These are phyloP conservation scores for Corymbia maculata DNA, from an alignment of 345 rosid genomes.

Conservation along the genomic window DNA sequence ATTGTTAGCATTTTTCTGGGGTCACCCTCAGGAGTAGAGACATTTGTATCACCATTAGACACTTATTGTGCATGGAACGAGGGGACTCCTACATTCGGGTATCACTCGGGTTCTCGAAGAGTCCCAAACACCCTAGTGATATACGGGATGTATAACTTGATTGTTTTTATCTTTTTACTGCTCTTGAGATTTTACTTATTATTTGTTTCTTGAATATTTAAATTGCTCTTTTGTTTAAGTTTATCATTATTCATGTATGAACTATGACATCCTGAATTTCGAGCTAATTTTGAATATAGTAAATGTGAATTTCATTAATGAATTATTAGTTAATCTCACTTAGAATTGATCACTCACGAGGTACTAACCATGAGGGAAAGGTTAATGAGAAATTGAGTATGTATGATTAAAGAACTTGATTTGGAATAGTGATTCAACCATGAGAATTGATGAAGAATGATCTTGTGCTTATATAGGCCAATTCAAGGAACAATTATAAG, in stretches of 20 bases:
- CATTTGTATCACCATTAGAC: accelerated
- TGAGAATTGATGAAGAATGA: too few species aligned
- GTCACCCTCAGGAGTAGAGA: not conserved
- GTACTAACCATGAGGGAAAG: too few species aligned
- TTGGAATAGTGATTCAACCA: too few species aligned
- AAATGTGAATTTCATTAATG: too few species aligned
- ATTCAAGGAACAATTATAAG: too few species aligned
- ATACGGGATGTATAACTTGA: not conserved
- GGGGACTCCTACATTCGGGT: not conserved
- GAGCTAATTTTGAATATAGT: too few species aligned
- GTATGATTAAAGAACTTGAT: too few species aligned
- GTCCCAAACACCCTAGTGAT: not conserved
- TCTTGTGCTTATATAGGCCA: too few species aligned
- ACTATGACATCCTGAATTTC: not conserved
- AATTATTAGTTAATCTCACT: too few species aligned
- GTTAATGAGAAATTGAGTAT: too few species aligned
- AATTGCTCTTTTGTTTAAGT: not conserved
- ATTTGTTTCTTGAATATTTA: not conserved
- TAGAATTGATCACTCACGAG: too few species aligned
- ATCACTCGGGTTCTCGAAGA: not conserved
- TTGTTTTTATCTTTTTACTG: not conserved
- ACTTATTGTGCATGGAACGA: accelerated
- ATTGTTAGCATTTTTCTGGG: not conserved
- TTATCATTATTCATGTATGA: not conserved
- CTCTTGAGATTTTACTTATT: not conserved